Base-by-base conservation (phyloP, 148 eudicot genomes). In the Vaccinium macrocarpon region DNA sequence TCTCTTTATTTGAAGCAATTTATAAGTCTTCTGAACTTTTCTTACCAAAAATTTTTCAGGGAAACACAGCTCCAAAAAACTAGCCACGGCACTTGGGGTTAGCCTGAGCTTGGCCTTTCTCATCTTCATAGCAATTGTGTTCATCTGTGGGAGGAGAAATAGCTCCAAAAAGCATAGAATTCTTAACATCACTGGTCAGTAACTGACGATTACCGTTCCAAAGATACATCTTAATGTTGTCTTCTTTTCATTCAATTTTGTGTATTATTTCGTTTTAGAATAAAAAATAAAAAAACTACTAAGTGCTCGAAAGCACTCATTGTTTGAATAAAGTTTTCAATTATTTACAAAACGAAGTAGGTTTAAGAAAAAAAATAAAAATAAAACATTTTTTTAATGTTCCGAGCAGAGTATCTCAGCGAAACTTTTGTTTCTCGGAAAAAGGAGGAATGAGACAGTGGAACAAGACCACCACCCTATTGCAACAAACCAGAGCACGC, bases 71-170 rank as follows among this genome's bases (percentile, higher is more conserved):
- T 89, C 95, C 77, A 92, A 89, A 84, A 95, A 88, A 89, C 81
- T 97, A 80, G 95, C 96, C 1, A 85, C 89, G 86, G 99, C 98
- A 73, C 93, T 96, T 23, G 97, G 98, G 81, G 83, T 93, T 80
- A 91, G 98, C 82, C 77, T 94, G 52, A 82, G 93, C 83, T 82
- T 92, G 79, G 86, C 90, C 66, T 62, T 79, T 27, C 55, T 92
- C 46, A 77, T 92, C 78, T 57, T 90, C n/a, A 12, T 88, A 57
- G 89, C 87, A 82, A 32, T 92, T 59, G 95, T 88, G 21, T 68
- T 88, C 83, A 80, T 91, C 29, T 88, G 88, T 85, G 91, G 93
- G 91, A 89, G 88, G 82, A 92, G 89, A 86, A 83, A 50, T 73
- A 71, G 81, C 85, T 81, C 86, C 81, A 52, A 81, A 83, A 74